phyloP scores from a whole-genome alignment of 2,329 filamentous ascomycete species.

The Madurella mycetomatis region DNA sequence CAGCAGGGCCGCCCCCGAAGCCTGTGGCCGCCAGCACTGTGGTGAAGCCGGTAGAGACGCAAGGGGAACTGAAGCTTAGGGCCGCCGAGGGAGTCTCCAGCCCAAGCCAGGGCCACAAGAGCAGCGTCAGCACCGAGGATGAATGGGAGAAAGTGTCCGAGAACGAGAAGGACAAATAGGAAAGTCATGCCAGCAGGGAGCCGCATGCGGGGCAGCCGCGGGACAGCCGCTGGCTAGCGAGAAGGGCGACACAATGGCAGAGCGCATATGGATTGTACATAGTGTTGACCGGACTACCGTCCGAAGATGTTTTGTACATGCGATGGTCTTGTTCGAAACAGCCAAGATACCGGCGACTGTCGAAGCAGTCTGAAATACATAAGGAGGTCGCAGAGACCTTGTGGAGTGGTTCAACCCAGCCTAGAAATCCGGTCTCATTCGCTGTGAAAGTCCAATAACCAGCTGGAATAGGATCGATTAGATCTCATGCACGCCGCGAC shows the following conservation, averaged over 20 bases:
- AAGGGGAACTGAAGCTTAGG: constrained; percentile 49
- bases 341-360: too few species aligned
- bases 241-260: too few species aligned
- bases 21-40: constrained; percentile 36
- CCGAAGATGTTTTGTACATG: too few species aligned
- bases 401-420: background rate
- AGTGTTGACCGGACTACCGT: background rate
- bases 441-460: background rate
- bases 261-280: background rate
- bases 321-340: too few species aligned
- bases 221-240: background rate
- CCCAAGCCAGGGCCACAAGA: constrained; percentile 45
- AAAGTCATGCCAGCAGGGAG: background rate
- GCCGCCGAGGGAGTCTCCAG: constrained; percentile 38
- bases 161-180: constrained; percentile 52
- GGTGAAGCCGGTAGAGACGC: constrained; percentile 39
- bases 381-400: too few species aligned
- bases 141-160: constrained; percentile 96
- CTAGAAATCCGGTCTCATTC: background rate
- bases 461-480: too few species aligned
- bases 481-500: too few species aligned
- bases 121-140: constrained; percentile 75
- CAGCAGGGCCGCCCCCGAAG: constrained; percentile 32
- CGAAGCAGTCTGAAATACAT: too few species aligned
- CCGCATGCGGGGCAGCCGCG: too few species aligned